These are phyloP conservation scores for Porcisia hertigi DNA, from an alignment of 208 protist species.

Conservation along the genomic window DNA sequence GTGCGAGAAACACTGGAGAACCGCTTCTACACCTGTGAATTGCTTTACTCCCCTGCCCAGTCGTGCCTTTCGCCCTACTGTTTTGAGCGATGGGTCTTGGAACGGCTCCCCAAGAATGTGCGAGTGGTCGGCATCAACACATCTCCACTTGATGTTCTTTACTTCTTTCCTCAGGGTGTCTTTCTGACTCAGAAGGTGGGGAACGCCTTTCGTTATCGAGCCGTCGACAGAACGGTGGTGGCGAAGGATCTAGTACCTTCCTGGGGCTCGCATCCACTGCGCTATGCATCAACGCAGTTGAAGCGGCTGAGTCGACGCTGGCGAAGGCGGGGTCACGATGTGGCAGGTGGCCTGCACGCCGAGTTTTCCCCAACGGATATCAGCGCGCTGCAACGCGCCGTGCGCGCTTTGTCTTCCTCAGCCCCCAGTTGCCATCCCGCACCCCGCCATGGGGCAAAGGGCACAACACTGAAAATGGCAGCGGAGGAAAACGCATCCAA, in stretches of 20 bases:
- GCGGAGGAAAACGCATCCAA: background rate
- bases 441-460: background rate
- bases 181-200: conserved; percentile 70
- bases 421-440: background rate
- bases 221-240: conserved; percentile 51
- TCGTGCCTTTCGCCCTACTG: conserved; percentile 42
- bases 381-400: background rate
- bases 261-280: conserved; percentile 31
- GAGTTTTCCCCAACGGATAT: conserved; percentile 20
- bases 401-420: background rate
- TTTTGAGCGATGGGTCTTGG: conserved; percentile 53
- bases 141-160: conserved; percentile 51
- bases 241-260: conserved; percentile 29
- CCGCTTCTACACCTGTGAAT: conserved; percentile 37
- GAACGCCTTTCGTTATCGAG: conserved; percentile 68
- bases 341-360: conserved; percentile 33
- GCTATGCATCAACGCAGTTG: conserved; percentile 11
- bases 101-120: conserved; percentile 51
- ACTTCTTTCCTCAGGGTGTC: conserved; percentile 71
- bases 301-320: background rate
- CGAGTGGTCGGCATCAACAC: conserved; percentile 77
- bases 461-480: background rate
- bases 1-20: conserved; percentile 24
- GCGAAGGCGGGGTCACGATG: background rate
- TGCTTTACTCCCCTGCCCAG: conserved; percentile 41